phyloP scores from a whole-genome alignment of 371 early-diverging fungal species.

The Umbelopsis sp. region DNA sequence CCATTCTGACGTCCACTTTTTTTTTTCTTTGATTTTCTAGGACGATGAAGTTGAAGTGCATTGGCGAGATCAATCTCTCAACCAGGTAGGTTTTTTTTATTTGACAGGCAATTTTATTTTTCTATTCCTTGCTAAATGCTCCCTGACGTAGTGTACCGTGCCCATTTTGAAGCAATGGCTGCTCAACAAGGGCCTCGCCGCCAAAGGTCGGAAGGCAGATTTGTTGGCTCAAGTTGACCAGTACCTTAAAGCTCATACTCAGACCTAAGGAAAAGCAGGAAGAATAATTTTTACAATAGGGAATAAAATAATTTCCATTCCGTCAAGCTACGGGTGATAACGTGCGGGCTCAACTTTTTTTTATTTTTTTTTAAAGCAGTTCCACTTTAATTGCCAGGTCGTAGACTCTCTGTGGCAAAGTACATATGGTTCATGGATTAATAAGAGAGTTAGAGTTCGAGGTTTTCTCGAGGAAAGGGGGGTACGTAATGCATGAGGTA shows the following conservation, averaged over 20 bases:
- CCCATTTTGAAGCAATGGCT: conserved; percentile 57
- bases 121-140: too few relatives aligned
- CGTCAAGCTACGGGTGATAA: background rate
- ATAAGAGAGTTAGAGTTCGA: too few relatives aligned
- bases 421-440: too few relatives aligned
- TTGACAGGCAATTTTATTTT: background rate
- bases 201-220: conserved; percentile 53
- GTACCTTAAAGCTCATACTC: conserved; percentile 23
- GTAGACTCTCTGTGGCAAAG: background rate
- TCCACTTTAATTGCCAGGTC: background rate
- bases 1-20: background rate
- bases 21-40: background rate
- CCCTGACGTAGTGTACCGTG: conserved; percentile 39
- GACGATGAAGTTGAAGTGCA: background rate
- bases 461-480: too few relatives aligned
- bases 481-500: background rate
- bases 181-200: conserved; percentile 34
- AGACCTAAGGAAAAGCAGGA: too few relatives aligned
- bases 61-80: background rate
- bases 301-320: background rate
- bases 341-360: background rate
- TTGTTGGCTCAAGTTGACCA: conserved; percentile 48
- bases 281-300: conserved; percentile 13
- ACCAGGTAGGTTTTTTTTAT: background rate
- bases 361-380: background rate